Base-by-base conservation (phyloP, 306 rosid species). In the Castanea sativa region DNA sequence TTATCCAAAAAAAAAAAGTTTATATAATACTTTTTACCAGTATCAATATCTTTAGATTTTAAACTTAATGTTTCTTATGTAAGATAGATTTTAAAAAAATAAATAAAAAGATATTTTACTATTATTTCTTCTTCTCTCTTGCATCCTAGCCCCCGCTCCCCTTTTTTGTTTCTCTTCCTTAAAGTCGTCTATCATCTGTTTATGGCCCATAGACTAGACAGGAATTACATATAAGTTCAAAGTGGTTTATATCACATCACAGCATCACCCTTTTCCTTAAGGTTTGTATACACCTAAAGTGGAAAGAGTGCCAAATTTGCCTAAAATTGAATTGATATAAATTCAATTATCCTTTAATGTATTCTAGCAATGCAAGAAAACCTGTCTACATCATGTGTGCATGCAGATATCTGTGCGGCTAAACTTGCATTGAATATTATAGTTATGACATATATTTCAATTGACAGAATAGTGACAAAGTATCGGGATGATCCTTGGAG, bases 401-500 rank as follows among this genome's bases (percentile, higher is more conserved):
- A 69, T 49, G 77, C 6, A 33, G 64, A 33, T 76, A 6, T 71
- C 55, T 8, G 35, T 35, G 49, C 38, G 10, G 27, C 9, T 69
- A 23, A 18, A 35, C 55, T 41, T 52, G 27, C 1, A 14, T 76
- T 73, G 16, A 52, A 32, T 67, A 63, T 19, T 11, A 38, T 60
- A 73, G 35, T 67, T 21, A 32, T 71, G 63, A 6, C 25, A 55
- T 58, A 75, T 68, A 74, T 29, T 85, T 82, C 57, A 65, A 73
- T 79, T 83, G 83, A 80, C 92, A 93, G 99, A 89, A 13, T 91
- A 81, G 86, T 84, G 74, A 87, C 83, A 2, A 89, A 83, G 82
- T 81, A 84, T 82, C 88, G 68, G 74, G 71, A 83, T 76, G 82
- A 86, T 82, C 90, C 89, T 64, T 55, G 21, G 27, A 76, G 71